A percentile compares a stretch with the other conserved stretches of the same genome.
Conservation (phyloP, 2,329 filamentous ascomycete species). For the Stagonosporopsis chrysanthemi region DNA sequence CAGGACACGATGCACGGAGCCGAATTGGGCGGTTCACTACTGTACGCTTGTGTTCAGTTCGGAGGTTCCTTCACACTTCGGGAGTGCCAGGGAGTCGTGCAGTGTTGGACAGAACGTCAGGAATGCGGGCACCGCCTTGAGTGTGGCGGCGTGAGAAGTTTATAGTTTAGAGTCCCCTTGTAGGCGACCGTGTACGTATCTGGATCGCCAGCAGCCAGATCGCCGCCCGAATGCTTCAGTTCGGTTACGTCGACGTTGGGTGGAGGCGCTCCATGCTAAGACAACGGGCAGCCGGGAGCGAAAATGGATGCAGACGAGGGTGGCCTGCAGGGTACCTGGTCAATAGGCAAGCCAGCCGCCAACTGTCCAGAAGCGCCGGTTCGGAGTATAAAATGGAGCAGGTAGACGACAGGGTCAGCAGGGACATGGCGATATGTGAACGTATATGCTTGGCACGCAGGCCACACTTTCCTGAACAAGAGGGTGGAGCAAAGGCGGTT, state of each 20-base stretch:
- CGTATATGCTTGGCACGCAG: slow-evolving; percentile 38
- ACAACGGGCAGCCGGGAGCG: slow-evolving; percentile 42
- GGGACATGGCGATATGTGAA: slow-evolving; percentile 30
- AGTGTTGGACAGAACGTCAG: slow-evolving; percentile 50
- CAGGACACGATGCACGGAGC: slow-evolving; percentile 52
- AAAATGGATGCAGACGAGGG: slow-evolving; percentile 37
- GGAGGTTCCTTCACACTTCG: slow-evolving; percentile 45
- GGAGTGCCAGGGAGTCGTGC: slow-evolving; percentile 48
- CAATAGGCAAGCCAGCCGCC: slow-evolving; percentile 45
- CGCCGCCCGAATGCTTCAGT: slow-evolving; percentile 42
- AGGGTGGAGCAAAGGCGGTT: slow-evolving; percentile 23
- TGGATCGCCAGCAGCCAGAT: slow-evolving; percentile 50
- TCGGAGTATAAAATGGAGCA: slow-evolving; percentile 40
- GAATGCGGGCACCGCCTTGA: slow-evolving; percentile 49
- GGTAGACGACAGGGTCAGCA: slow-evolving; percentile 26
- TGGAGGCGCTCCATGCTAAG: slow-evolving; percentile 46
- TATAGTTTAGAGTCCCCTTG: slow-evolving; percentile 44
- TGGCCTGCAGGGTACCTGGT: slow-evolving; percentile 36
- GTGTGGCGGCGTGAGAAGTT: slow-evolving; percentile 50
- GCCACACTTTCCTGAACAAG: slow-evolving; percentile 30
- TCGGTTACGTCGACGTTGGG: slow-evolving; percentile 48
- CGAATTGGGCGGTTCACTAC: slow-evolving; percentile 48
- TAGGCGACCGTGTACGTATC: slow-evolving; percentile 47
- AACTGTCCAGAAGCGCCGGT: slow-evolving; percentile 35
- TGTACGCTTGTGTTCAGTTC: slow-evolving; percentile 41